A percentile compares a stretch with the other conserved stretches of the same genome.
Evolutionary conservation across 2,329 filamentous ascomycete genomes (phyloP).

Genomic region (Fonsecaea pedrosoi): DNA sequence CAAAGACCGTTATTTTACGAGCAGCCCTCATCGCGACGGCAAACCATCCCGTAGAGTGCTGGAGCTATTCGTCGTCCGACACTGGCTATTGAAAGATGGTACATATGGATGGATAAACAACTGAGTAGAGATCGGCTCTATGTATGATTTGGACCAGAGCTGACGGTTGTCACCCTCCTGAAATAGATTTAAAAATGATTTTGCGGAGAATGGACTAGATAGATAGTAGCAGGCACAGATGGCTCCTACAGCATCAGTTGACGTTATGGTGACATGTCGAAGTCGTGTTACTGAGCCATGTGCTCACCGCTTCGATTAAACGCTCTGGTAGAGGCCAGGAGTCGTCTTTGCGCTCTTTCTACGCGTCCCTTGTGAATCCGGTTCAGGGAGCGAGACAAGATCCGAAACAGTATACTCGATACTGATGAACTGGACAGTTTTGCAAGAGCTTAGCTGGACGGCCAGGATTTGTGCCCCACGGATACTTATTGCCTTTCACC

Average conservation of each 20-base stretch:
- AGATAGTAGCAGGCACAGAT: neutral
- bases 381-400: neutral
- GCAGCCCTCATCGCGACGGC: constrained; percentile 2
- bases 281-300: neutral
- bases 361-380: neutral
- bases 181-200: neutral
- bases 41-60: neutral
- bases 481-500: neutral
- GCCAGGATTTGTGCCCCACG: neutral
- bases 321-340: neutral
- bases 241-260: neutral
- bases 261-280: neutral
- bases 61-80: neutral
- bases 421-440: neutral
- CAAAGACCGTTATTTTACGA: constrained; percentile 19
- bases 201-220: neutral
- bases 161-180: neutral
- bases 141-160: neutral
- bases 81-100: neutral
- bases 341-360: neutral
- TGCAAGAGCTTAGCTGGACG: neutral
- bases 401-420: neutral
- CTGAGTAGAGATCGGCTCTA: neutral
- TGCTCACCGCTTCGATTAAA: neutral
- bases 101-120: neutral